Evolutionary conservation across 106 monocot species (phyloP), one percentile per base, ranked within the genome.

Genomic region (Hemerocallis citrina): DNA sequence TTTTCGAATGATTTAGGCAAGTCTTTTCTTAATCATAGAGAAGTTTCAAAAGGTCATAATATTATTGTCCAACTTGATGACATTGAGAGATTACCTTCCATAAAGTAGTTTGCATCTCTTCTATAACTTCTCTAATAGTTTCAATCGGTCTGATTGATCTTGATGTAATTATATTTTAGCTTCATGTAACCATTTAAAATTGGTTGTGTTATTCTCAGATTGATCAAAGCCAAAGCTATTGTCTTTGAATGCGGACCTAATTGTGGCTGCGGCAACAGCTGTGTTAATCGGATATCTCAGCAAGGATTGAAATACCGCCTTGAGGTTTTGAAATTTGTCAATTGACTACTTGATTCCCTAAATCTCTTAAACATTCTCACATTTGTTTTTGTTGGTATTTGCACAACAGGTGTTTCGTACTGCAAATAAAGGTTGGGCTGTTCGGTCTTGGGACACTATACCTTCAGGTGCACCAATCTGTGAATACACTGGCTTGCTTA

Each of bases 381-480:
- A 3, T 34, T 37, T 10, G 32, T 19, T 20, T 56, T 12, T 6
- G 21, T 58, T 44, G 6, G n/a, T n/a, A 14, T 48, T 13, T 34
- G 6, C 42, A 34, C 35, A 7, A 58, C 32, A 89, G 89, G 86
- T 89, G 50, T 96, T 76, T 55, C 61, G 69, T 13, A 91, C 87
- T 1, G 59, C 77, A 12, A 74, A 62, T 10, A 96, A 91, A 57
- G 96, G 96, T 22, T 96, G 96, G 96, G 96, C 77, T 62, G 95
- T 96, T 29, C 73, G 86, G 44, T 84, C 96, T 1, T 96, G 96
- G 96, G 90, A 96, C 59, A 69, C 74, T 3, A 96, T 96, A 23
- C 96, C 90, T 43, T 68, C 96, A 70, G 96, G 90, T 59, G 90
- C 96, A 29, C 96, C 90, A 15, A 52, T 96, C 4, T 96, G 96